Conservation (phyloP, 768 basidiomycete species). For the Strobilomyces echinocephalus region DNA sequence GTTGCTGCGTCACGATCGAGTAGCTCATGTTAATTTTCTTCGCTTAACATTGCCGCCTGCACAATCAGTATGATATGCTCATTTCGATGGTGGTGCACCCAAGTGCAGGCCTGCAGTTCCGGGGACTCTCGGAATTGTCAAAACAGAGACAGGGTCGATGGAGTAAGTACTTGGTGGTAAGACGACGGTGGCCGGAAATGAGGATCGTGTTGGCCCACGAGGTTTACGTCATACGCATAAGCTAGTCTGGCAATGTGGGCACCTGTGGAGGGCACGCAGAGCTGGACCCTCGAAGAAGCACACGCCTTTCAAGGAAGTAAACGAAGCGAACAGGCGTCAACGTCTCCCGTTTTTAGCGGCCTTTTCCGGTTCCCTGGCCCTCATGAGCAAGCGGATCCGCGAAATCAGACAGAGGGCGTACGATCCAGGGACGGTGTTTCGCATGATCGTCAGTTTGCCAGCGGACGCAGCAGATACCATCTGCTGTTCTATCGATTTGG, state of each 20-base stretch:
- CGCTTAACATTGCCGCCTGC: conserved; percentile 10
- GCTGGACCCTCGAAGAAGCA: not conserved
- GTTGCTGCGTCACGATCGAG: conserved; percentile 3
- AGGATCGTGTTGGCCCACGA: not conserved
- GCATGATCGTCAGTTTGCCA: conserved; percentile 93
- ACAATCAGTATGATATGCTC: conserved; percentile 20
- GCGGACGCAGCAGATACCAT: conserved; percentile 85
- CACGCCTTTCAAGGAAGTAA: conserved; percentile 5
- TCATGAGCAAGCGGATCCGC: conserved; percentile 1
- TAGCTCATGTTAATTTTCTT: conserved; percentile 17
- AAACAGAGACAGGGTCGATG: not conserved
- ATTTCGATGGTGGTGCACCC: not conserved
- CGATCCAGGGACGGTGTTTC: conserved; percentile 42
- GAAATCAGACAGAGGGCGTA: conserved; percentile 10
- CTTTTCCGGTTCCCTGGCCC: conserved; percentile 20
- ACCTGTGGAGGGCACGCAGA: not conserved
- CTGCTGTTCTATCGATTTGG: conserved; percentile 85
- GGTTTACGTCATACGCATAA: not conserved
- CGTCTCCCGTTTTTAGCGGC: conserved; percentile 13
- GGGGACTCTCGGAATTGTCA: not conserved
- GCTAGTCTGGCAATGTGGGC: conserved; percentile 3
- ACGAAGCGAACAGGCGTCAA: conserved; percentile 10
- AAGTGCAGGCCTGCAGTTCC: not conserved
- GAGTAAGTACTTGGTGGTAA: not conserved
- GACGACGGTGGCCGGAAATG: not conserved